Percentiles rank a stretch among this genome's conserved stretches.
These are phyloP conservation scores for Zygnema circumcarinatum DNA, from an alignment of 139 green algal species.

Conservation along the genomic window DNA sequence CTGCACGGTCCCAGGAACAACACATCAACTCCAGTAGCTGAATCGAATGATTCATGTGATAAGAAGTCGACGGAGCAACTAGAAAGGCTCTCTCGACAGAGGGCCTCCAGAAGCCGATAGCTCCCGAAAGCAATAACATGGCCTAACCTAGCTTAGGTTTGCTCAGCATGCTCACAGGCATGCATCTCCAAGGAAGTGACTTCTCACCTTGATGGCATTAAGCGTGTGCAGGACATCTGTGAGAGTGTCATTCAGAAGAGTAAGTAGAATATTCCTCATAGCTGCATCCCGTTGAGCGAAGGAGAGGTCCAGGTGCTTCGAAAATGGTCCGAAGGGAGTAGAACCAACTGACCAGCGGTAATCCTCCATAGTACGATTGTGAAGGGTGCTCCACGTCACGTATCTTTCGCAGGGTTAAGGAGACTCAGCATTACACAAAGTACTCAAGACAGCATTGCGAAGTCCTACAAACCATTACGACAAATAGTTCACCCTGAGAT, in stretches of 20 bases:
- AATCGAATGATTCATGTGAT: too few relatives aligned
- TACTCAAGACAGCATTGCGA: background rate
- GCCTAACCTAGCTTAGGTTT: background rate
- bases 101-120: background rate
- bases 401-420: slow-evolving; percentile 24
- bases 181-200: background rate
- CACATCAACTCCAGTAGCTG: too few relatives aligned
- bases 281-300: background rate
- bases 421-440: background rate
- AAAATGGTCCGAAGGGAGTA: slow-evolving; percentile 49
- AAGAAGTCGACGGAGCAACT: too few relatives aligned
- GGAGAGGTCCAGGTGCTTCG: slow-evolving; percentile 2
- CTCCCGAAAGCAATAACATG: background rate
- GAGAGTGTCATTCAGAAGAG: slow-evolving; percentile 27
- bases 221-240: slow-evolving; percentile 1
- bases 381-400: slow-evolving; percentile 35
- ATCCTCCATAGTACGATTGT: slow-evolving; percentile 29
- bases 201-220: slow-evolving; percentile 14
- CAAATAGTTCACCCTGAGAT: too few relatives aligned
- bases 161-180: background rate
- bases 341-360: slow-evolving; percentile 34
- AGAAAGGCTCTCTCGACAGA: background rate
- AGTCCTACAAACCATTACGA: background rate
- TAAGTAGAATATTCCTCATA: slow-evolving; percentile 36
- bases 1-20: slow-evolving; percentile 13